phyloP scores from a whole-genome alignment of 768 basidiomycete genomes.

The Leucocoprinus leucothites region DNA sequence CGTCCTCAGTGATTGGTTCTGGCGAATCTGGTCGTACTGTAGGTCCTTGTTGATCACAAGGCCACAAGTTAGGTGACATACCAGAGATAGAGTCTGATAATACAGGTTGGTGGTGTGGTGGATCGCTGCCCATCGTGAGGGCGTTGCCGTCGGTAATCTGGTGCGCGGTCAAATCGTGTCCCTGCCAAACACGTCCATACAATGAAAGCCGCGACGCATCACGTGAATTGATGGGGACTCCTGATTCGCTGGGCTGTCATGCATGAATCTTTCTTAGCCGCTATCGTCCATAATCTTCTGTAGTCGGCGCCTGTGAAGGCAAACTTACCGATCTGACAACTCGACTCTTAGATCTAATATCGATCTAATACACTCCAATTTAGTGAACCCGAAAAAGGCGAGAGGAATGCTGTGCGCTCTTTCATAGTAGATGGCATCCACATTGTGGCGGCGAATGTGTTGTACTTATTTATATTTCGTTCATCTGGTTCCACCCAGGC shows the following conservation, averaged over 20 bases:
- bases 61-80: slow-evolving; percentile 40
- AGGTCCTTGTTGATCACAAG: slow-evolving; percentile 28
- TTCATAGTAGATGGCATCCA: too few species aligned
- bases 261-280: too few species aligned
- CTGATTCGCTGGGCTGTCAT: neutral
- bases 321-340: too few species aligned
- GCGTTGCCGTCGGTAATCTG: slow-evolving; percentile 8
- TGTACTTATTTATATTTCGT: too few species aligned
- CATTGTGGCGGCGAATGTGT: too few species aligned
- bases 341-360: too few species aligned
- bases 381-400: too few species aligned
- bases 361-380: too few species aligned
- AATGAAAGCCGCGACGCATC: slow-evolving; percentile 10
- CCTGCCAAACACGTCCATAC: slow-evolving; percentile 12
- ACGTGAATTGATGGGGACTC: slow-evolving; percentile 4
- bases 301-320: too few species aligned
- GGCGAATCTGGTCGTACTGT: slow-evolving; percentile 15
- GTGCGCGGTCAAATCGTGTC: slow-evolving; percentile 13
- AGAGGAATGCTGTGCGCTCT: too few species aligned
- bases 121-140: slow-evolving; percentile 14
- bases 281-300: too few species aligned
- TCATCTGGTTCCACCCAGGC: too few species aligned
- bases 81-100: slow-evolving; percentile 56
- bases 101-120: slow-evolving; percentile 33
- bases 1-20: slow-evolving; percentile 39